phyloP scores from a whole-genome alignment of 805 yeast genomes.

The Yarrowia hollandica region DNA sequence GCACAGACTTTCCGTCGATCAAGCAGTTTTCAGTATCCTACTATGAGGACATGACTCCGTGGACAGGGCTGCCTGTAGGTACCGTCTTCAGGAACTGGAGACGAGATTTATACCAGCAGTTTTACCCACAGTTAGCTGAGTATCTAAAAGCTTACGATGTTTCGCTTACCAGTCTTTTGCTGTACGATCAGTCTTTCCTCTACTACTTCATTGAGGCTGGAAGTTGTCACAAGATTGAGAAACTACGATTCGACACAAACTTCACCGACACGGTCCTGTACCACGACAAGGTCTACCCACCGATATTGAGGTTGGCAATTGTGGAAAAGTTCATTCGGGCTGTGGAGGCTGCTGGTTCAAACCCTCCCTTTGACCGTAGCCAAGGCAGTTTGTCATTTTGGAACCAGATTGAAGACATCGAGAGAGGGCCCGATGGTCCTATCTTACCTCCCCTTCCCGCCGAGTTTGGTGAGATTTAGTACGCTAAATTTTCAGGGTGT shows the following conservation, averaged over 20 bases:
- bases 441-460: not conserved
- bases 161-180: not conserved
- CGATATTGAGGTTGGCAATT: not conserved
- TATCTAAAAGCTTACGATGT: not conserved
- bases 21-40: constrained; percentile 1
- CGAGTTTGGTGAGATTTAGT: not conserved
- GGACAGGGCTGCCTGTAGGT: constrained; percentile 4
- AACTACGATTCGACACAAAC: constrained; percentile 2
- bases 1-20: not conserved
- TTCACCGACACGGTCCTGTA: constrained; percentile 1
- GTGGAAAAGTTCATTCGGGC: constrained; percentile 8
- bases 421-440: not conserved
- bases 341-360: not conserved
- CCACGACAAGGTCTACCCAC: constrained; percentile 17
- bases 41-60: constrained; percentile 3
- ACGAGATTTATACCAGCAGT: constrained; percentile 8
- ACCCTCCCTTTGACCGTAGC: not conserved
- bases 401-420: constrained; percentile 18
- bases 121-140: constrained; percentile 8
- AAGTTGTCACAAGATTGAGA: constrained; percentile 4
- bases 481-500: too few species aligned
- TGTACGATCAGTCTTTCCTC: constrained; percentile 14
- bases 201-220: constrained; percentile 11
- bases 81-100: constrained; percentile 14
- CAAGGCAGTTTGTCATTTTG: constrained; percentile 11